Conservation (phyloP, 2,329 filamentous ascomycete genomes). For the Apiospora kogelbergensis region DNA sequence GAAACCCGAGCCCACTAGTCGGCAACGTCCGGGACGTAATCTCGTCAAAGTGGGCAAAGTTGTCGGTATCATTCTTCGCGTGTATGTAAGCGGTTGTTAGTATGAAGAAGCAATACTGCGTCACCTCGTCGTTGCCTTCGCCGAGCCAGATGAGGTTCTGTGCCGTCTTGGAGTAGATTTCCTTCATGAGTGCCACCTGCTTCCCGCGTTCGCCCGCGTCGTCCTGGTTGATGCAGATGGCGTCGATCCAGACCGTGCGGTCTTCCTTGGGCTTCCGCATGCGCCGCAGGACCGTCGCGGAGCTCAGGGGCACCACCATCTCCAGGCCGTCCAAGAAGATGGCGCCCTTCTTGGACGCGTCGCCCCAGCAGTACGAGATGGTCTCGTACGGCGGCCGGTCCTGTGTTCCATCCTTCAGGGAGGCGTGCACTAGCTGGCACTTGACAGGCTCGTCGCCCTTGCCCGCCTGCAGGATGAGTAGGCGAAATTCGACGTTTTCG, state of each 20-base stretch:
- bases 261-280: not conserved
- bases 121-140: not conserved
- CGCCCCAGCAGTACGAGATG: conserved; percentile 4
- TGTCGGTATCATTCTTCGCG: not conserved
- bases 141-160: not conserved
- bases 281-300: not conserved
- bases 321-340: not conserved
- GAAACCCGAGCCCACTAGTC: not conserved
- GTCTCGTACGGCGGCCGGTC: not conserved
- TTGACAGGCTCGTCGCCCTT: not conserved
- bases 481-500: not conserved
- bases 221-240: conserved; percentile 6
- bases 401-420: not conserved
- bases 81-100: not conserved
- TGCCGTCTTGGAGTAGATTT: not conserved
- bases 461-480: not conserved
- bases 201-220: not conserved
- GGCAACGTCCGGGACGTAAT: not conserved
- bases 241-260: not conserved
- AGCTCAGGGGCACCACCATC: not conserved
- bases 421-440: not conserved
- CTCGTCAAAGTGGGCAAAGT: not conserved
- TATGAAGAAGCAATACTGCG: not conserved
- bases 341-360: not conserved
- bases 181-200: not conserved